Conservation (phyloP, 2,329 filamentous ascomycete species). For the Trichophyton benhamiae region DNA sequence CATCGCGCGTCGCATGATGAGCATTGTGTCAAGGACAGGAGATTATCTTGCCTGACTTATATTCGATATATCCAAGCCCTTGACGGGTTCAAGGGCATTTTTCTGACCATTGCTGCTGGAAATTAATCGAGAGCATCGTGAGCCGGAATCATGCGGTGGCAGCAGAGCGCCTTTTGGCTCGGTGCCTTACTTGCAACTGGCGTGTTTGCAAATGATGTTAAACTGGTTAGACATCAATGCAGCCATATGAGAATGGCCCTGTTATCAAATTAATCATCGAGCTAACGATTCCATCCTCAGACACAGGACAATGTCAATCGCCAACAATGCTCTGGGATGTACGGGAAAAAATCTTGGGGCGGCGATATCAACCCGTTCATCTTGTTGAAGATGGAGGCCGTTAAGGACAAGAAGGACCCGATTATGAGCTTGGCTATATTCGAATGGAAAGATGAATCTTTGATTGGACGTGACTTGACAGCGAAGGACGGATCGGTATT, state of each 20-base stretch:
- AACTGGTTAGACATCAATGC: constrained; percentile 26
- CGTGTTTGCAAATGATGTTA: constrained; percentile 34
- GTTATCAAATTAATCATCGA: background rate
- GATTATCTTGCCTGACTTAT: background rate
- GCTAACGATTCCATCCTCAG: constrained; percentile 34
- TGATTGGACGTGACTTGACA: constrained; percentile 58
- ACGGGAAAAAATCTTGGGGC: constrained; percentile 78
- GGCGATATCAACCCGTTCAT: constrained; percentile 83
- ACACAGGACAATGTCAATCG: constrained; percentile 63
- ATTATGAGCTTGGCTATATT: constrained; percentile 79
- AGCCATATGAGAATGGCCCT: background rate
- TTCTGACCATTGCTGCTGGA: background rate
- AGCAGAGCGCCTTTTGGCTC: constrained; percentile 26
- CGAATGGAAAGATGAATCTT: constrained; percentile 75
- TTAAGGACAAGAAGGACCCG: constrained; percentile 48
- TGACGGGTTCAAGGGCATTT: background rate
- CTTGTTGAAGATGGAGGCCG: constrained; percentile 61
- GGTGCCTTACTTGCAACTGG: constrained; percentile 27
- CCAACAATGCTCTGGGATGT: constrained; percentile 88
- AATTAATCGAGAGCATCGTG: background rate
- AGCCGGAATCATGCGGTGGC: constrained; percentile 28
- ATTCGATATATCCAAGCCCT: background rate
- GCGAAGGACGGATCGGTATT: constrained; percentile 43
- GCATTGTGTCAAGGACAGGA: background rate
- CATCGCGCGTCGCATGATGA: background rate